Evolutionary conservation across 2,329 filamentous ascomycete genomes (phyloP).

Genomic region (Purpureocillium lavendulum): DNA sequence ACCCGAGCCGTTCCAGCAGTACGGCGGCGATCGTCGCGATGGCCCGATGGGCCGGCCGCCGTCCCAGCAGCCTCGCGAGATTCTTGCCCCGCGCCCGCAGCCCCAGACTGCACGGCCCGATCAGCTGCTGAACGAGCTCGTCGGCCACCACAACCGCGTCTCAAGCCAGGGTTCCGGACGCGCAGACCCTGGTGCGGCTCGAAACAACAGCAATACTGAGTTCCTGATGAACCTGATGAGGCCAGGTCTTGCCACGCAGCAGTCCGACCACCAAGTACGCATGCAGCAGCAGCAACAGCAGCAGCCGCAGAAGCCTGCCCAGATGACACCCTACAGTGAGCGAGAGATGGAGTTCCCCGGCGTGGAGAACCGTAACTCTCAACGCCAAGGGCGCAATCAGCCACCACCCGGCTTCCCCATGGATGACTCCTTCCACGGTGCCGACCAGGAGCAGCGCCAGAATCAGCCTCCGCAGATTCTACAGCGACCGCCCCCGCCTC

Average conservation of each 20-base stretch:
- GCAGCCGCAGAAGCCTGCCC: conserved; percentile 26
- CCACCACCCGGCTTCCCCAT: conserved; percentile 42
- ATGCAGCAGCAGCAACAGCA: conserved; percentile 12
- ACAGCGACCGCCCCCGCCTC: conserved; percentile 52
- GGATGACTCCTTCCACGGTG: conserved; percentile 43
- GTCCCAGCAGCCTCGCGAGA: conserved; percentile 38
- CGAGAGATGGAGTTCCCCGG: conserved; percentile 37
- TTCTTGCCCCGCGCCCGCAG: conserved; percentile 42
- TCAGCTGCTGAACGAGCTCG: conserved; percentile 53
- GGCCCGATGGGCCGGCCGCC: conserved; percentile 31
- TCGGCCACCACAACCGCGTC: conserved; percentile 48
- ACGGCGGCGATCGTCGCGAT: conserved; percentile 35
- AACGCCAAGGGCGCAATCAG: conserved; percentile 34
- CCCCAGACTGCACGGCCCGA: conserved; percentile 45
- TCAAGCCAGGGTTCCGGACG: conserved; percentile 41
- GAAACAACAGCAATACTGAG: conserved; percentile 62
- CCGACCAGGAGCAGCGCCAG: conserved; percentile 37
- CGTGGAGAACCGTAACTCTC: conserved; percentile 22
- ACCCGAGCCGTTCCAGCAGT: conserved; percentile 40
- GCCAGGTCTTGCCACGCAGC: conserved; percentile 37
- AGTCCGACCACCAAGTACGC: conserved; percentile 36
- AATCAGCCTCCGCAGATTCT: conserved; percentile 56
- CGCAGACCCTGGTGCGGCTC: conserved; percentile 32
- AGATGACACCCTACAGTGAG: conserved; percentile 37
- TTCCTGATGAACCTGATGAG: conserved; percentile 80